A percentile compares a stretch with the other conserved stretches of the same genome.
These are phyloP conservation scores for Trichoderma pleuroti DNA, from an alignment of 2,329 filamentous ascomycete species.

Conservation along the genomic window DNA sequence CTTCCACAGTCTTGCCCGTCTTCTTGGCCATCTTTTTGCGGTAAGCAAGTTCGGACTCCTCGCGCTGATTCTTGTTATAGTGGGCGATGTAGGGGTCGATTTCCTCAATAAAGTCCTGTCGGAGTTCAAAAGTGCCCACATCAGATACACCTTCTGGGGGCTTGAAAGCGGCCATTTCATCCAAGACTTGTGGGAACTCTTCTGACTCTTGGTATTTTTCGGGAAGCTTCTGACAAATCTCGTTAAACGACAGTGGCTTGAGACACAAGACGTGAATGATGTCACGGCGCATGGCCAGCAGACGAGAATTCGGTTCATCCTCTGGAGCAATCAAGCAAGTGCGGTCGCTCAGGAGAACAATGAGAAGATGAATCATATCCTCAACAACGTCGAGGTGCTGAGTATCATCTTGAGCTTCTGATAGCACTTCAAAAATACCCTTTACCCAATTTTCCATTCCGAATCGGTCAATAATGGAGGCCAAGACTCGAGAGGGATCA, in stretches of 20 bases:
- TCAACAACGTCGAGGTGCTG: conserved; percentile 93
- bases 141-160: conserved; percentile 88
- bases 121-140: conserved; percentile 90
- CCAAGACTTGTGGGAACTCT: conserved; percentile 78
- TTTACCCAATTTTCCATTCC: conserved; percentile 84
- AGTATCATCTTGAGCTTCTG: conserved; percentile 73
- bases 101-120: conserved; percentile 77
- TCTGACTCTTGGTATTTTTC: conserved; percentile 89
- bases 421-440: conserved; percentile 70
- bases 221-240: conserved; percentile 78
- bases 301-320: conserved; percentile 61
- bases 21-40: conserved; percentile 83
- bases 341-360: conserved; percentile 85
- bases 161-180: conserved; percentile 85
- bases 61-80: conserved; percentile 94
- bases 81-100: conserved; percentile 95
- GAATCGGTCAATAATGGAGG: conserved; percentile 87
- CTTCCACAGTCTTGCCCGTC: conserved; percentile 72
- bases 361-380: conserved; percentile 90
- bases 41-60: conserved; percentile 89
- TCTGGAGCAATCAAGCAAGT: conserved; percentile 70
- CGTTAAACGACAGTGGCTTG: conserved; percentile 91
- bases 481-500: conserved; percentile 76
- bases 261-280: conserved; percentile 94
- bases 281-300: conserved; percentile 76